These are phyloP conservation scores for Letharia columbiana DNA, from an alignment of 495 filamentous ascomycete genomes.

Conservation along the genomic window DNA sequence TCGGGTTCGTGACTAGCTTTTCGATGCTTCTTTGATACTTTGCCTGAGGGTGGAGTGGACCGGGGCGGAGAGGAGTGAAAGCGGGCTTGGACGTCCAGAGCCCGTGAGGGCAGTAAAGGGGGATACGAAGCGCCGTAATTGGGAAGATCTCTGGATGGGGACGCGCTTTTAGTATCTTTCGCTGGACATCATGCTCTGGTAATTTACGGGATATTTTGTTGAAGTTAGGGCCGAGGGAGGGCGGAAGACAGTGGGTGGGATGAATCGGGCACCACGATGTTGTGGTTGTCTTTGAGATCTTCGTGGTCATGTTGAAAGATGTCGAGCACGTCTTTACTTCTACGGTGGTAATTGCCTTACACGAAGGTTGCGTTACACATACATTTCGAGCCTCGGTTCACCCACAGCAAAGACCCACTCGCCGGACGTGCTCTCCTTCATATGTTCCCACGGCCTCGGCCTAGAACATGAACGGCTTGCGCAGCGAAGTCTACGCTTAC, in stretches of 20 bases:
- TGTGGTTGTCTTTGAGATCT: conserved; percentile 30
- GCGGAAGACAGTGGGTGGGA: conserved; percentile 30
- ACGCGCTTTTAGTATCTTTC: conserved; percentile 51
- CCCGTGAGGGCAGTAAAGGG: conserved; percentile 27
- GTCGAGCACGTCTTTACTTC: conserved; percentile 23
- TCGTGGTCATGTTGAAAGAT: conserved; percentile 11
- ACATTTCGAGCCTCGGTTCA: conserved; percentile 13
- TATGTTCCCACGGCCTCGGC: conserved; percentile 18
- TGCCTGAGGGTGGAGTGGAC: conserved; percentile 22
- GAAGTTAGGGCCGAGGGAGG: conserved; percentile 30
- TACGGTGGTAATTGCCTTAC: conserved; percentile 17
- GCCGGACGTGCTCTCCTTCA: conserved; percentile 31
- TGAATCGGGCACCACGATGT: conserved; percentile 30
- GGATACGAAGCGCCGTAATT: conserved; percentile 50
- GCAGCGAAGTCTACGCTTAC: conserved; percentile 42
- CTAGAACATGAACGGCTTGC: conserved; percentile 17
- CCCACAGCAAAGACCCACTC: conserved; percentile 36
- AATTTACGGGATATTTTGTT: conserved; percentile 38
- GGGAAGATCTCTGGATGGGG: conserved; percentile 54
- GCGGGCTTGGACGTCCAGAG: conserved; percentile 38
- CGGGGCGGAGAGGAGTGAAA: conserved; percentile 31
- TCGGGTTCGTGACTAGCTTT: conserved; percentile 38
- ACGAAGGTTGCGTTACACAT: conserved; percentile 14
- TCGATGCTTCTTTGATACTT: conserved; percentile 18
- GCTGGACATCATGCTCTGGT: conserved; percentile 56